Evolutionary conservation across 345 rosid genomes (phyloP), one percentile per base, ranked within the genome.

Genomic region (Eucalyptus tenuipes): DNA sequence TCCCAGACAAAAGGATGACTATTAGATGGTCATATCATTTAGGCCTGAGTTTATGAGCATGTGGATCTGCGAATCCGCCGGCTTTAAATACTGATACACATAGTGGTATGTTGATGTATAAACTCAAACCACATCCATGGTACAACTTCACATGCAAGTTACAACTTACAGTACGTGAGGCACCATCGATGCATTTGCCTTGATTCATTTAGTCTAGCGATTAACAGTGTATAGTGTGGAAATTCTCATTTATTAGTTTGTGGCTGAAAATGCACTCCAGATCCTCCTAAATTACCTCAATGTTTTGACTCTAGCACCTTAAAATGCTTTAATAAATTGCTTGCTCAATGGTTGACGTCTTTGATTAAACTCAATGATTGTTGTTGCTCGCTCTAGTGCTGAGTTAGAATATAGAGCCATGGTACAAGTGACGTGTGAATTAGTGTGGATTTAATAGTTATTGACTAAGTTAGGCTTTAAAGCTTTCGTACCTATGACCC

Each of bases 1-100:
- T 49, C 88, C 89, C 45, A 64, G 88, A 87, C 88, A 87, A 48
- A 53, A 52, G 86, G 49, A 88, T 81, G 49, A 80, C 40, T 40
- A 37, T 31, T 42, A 29, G 33, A 61, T 13, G 33, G 71, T 14
- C 71, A 61, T 61, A 61, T 61, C 15, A 13, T 61, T 29, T 29
- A 61, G 33, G 71, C 71, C 33, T 29, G 37, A 29, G 71, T 61
- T 61, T 61, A 61, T 57, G n/a, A 57, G n/a, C n/a, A 57, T 29
- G 71, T 13, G 71, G 18, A 61, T 61, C 33, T 61, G 71, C 3
- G 5, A 29, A 61, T 29, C 15, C 7, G 0, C 71, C 0, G 5
- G 71, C 71, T 61, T 61, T 61, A 61, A 29, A 13, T 3, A 61
- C 31, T 4, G 33, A 61, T 61, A 61, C 71, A 0, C 71, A 59